A percentile compares a stretch with the other conserved stretches of the same genome.
These are phyloP conservation scores for Trametes gibbosa DNA, from an alignment of 768 basidiomycete species.

Conservation along the genomic window DNA sequence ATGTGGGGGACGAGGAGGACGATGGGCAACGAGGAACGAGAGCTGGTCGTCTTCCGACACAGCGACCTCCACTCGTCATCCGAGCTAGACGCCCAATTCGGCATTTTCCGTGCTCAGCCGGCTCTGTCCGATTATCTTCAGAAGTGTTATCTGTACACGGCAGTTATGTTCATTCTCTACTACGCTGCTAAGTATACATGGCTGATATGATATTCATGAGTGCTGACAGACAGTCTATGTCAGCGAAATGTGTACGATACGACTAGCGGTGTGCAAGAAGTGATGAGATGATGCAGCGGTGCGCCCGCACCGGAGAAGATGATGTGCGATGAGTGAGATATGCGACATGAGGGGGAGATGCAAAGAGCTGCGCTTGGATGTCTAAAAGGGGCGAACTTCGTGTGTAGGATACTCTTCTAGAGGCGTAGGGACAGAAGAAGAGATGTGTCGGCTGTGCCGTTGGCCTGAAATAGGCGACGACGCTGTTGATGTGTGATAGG, in stretches of 20 bases:
- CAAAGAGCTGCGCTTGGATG: neutral
- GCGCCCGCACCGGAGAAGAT: neutral
- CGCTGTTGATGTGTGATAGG: conserved; percentile 10
- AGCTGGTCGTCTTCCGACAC: conserved; percentile 11
- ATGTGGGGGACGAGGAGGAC: conserved; percentile 14
- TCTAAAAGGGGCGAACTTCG: conserved; percentile 9
- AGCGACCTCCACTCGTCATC: conserved; percentile 12
- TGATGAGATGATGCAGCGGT: conserved; percentile 1
- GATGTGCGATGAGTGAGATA: neutral
- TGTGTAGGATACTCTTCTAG: conserved; percentile 18
- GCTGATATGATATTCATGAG: neutral
- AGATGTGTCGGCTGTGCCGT: conserved; percentile 22
- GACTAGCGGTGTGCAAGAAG: conserved; percentile 3
- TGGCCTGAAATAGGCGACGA: conserved; percentile 16
- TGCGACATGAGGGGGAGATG: neutral
- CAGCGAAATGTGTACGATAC: conserved; percentile 2
- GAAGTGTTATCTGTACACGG: no score
- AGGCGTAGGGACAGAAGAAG: conserved; percentile 18
- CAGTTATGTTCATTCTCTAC: neutral
- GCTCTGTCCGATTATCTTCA: neutral
- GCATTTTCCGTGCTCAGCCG: conserved; percentile 7
- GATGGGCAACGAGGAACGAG: conserved; percentile 12
- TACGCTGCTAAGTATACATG: neutral
- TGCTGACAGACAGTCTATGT: neutral
- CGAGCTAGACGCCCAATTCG: neutral